Conservation (phyloP, 352 stramenopile genomes). For the Phytophthora parvispora region DNA sequence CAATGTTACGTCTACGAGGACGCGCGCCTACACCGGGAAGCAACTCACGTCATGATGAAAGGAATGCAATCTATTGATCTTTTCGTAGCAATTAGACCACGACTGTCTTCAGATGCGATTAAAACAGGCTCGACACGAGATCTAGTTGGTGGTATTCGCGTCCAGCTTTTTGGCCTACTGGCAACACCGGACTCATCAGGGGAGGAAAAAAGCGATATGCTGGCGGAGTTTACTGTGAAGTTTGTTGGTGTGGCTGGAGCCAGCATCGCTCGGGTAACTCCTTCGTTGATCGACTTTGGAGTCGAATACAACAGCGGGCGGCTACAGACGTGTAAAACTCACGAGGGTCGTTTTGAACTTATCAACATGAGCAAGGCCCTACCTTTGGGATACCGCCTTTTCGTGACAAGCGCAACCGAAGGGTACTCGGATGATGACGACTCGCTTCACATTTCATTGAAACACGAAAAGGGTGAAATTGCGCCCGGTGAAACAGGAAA, state of each 20-base stretch:
- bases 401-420: slow-evolving; percentile 67
- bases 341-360: slow-evolving; percentile 81
- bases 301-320: slow-evolving; percentile 74
- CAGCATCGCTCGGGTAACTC: slow-evolving; percentile 79
- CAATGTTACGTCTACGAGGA: slow-evolving; percentile 93
- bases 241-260: slow-evolving; percentile 87
- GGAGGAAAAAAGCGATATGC: slow-evolving; percentile 77
- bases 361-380: slow-evolving; percentile 87
- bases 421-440: slow-evolving; percentile 86
- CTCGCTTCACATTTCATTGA: slow-evolving; percentile 71
- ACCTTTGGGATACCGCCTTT: slow-evolving; percentile 79
- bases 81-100: slow-evolving; percentile 84
- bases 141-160: slow-evolving; percentile 88
- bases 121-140: slow-evolving; percentile 84
- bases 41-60: slow-evolving; percentile 75
- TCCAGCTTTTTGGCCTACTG: slow-evolving; percentile 77
- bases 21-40: slow-evolving; percentile 71
- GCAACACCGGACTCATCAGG: slow-evolving; percentile 9
- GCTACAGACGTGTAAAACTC: slow-evolving; percentile 52
- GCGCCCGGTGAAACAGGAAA: slow-evolving; percentile 57
- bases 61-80: slow-evolving; percentile 78
- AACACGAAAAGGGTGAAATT: slow-evolving; percentile 82
- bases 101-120: slow-evolving; percentile 81
- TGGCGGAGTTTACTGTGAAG: slow-evolving; percentile 91
- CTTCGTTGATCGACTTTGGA: slow-evolving; percentile 79